phyloP scores from a whole-genome alignment of 345 rosid species.

The Eucalyptus tenuipes region DNA sequence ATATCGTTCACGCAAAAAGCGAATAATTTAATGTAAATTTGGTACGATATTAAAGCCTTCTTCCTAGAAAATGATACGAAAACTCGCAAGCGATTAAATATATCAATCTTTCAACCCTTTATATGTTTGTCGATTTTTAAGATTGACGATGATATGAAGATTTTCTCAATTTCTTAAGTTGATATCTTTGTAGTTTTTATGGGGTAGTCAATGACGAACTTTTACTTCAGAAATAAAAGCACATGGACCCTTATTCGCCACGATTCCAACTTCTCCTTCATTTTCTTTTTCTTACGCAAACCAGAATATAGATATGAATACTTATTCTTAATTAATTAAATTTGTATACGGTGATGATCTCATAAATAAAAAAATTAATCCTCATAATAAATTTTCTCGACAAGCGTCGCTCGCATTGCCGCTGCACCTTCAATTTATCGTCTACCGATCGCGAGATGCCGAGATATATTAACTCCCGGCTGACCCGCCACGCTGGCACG shows the following conservation, averaged over 20 bases:
- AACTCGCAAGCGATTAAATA: rapidly evolving
- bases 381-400: neutral
- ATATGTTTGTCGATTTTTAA: neutral
- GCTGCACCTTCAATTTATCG: neutral
- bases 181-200: neutral
- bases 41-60: neutral
- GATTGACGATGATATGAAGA: neutral
- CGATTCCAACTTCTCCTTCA: neutral
- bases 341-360: neutral
- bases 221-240: neutral
- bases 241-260: neutral
- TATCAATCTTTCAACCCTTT: neutral
- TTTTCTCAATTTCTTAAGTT: neutral
- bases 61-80: neutral
- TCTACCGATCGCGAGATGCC: neutral
- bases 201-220: neutral
- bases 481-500: neutral
- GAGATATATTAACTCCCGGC: neutral
- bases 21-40: neutral
- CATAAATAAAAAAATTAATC: neutral
- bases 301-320: neutral
- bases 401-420: neutral
- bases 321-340: neutral
- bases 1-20: neutral
- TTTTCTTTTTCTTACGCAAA: neutral